phyloP scores from a whole-genome alignment of 257 asterid genomes.

The Sherardia arvensis region DNA sequence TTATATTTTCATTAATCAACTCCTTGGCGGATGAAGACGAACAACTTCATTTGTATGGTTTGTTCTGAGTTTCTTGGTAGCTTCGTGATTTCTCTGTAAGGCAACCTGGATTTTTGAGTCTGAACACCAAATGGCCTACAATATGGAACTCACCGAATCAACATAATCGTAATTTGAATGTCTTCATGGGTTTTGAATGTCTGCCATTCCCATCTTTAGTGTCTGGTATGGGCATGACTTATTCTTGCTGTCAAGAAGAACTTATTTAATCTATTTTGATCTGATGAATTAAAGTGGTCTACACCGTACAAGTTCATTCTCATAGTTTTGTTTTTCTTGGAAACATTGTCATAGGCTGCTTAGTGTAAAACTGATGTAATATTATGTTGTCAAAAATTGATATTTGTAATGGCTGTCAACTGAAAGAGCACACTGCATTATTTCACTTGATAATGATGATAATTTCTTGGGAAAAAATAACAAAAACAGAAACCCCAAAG shows the following conservation, averaged over 20 bases:
- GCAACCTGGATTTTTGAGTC: background rate
- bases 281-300: background rate
- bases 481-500: no score
- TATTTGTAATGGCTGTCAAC: no score
- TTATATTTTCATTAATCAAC: constrained; percentile 46
- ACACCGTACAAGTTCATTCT: background rate
- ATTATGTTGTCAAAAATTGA: no score
- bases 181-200: background rate
- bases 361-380: no score
- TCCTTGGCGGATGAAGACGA: constrained; percentile 63
- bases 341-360: no score
- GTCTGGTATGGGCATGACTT: background rate
- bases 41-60: constrained; percentile 25
- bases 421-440: no score
- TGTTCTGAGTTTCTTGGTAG: constrained; percentile 13
- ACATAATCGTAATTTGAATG: no score
- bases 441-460: no score
- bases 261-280: background rate
- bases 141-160: background rate
- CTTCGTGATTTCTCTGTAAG: background rate
- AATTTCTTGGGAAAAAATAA: no score
- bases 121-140: background rate
- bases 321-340: no score
- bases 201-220: background rate
- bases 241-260: background rate